Conservation (phyloP, 2,329 filamentous ascomycete genomes). For the Fusarium sp. region DNA sequence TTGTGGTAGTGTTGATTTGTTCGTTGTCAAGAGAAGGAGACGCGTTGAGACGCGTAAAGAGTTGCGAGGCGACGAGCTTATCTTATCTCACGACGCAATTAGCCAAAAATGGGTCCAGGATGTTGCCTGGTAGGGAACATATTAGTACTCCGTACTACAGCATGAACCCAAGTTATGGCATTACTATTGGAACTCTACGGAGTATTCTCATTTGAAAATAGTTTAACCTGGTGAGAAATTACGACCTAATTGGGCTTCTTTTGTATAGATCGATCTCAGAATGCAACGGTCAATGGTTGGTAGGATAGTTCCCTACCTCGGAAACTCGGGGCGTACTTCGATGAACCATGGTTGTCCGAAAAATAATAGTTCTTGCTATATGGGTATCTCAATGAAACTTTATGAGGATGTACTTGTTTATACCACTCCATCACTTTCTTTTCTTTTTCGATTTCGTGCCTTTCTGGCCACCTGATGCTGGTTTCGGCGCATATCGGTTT, state of each 20-base stretch:
- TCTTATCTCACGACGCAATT: slow-evolving; percentile 17
- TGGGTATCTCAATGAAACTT: slow-evolving; percentile 34
- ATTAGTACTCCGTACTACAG: background rate
- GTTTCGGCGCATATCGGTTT: slow-evolving; percentile 66
- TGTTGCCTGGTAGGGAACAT: background rate
- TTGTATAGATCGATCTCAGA: background rate
- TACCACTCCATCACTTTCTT: slow-evolving; percentile 43
- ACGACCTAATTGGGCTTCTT: background rate
- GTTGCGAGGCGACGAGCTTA: background rate
- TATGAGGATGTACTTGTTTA: background rate
- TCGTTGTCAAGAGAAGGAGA: slow-evolving; percentile 9
- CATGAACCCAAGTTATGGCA: background rate
- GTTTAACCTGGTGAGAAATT: background rate
- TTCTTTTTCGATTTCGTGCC: slow-evolving; percentile 56
- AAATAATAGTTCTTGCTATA: slow-evolving; percentile 6
- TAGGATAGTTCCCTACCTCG: background rate
- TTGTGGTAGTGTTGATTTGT: slow-evolving; percentile 31
- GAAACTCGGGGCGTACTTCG: background rate
- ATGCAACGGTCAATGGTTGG: background rate
- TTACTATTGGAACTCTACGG: background rate
- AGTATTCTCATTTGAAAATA: background rate
- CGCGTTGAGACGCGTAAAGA: slow-evolving; percentile 41
- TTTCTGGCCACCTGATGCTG: slow-evolving; percentile 39
- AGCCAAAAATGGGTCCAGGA: background rate
- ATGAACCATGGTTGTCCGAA: background rate